Evolutionary conservation across 2,329 filamentous ascomycete species (phyloP).

Genomic region (Paracorniculantispora psalliotae): DNA sequence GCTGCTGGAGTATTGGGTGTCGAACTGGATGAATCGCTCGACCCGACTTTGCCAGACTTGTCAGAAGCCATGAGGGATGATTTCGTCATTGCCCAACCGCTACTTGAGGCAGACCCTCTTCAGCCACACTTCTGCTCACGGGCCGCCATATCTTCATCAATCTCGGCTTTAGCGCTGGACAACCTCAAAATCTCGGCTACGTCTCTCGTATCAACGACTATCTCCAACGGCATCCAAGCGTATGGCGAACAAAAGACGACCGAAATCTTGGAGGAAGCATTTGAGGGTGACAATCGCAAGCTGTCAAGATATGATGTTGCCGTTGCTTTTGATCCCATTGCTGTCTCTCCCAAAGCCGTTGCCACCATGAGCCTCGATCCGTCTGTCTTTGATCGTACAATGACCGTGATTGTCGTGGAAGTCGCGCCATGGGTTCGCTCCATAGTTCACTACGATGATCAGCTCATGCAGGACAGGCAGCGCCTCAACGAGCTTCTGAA

Average conservation of each 20-base stretch:
- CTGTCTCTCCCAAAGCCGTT: constrained; percentile 41
- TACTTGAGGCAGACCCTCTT: constrained; percentile 42
- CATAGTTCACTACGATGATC: constrained; percentile 73
- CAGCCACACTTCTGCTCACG: constrained; percentile 25
- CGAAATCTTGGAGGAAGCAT: constrained; percentile 33
- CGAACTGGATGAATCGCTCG: constrained; percentile 46
- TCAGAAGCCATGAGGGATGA: constrained; percentile 43
- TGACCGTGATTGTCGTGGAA: constrained; percentile 64
- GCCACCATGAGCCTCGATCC: constrained; percentile 47
- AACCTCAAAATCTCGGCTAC: constrained; percentile 15
- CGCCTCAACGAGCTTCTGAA: constrained; percentile 58
- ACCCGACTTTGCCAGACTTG: constrained; percentile 58
- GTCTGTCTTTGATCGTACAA: constrained; percentile 71
- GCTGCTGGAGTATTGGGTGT: constrained; percentile 43
- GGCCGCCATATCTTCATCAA: constrained; percentile 23
- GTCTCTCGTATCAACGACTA: constrained; percentile 22
- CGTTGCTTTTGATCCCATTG: constrained; percentile 57
- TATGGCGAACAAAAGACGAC: constrained; percentile 29
- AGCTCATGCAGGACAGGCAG: constrained; percentile 62
- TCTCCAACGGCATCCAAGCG: not conserved
- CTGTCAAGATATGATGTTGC: constrained; percentile 50
- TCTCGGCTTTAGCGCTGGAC: constrained; percentile 27
- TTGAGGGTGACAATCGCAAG: constrained; percentile 23
- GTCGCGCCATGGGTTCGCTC: constrained; percentile 85
- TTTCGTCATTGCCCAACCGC: constrained; percentile 41